Percentiles rank a stretch among this genome's conserved stretches.
phyloP scores from a whole-genome alignment of 352 stramenopile species.

The Phytophthora tubulina region DNA sequence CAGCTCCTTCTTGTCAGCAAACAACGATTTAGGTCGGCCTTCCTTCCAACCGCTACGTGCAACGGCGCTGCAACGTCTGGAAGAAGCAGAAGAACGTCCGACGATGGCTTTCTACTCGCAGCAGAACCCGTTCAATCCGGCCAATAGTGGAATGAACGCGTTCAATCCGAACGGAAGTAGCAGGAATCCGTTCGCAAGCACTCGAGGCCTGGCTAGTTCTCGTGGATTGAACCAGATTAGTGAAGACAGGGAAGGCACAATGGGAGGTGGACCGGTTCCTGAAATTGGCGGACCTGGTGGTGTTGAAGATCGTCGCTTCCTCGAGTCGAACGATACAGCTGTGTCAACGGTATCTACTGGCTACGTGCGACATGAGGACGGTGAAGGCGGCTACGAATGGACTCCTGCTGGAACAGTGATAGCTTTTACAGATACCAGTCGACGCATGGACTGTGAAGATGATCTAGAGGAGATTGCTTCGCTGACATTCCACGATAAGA shows the following conservation, averaged over 20 bases:
- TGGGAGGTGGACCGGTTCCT: conserved; percentile 22
- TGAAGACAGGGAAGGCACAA: conserved; percentile 58
- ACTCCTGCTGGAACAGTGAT: conserved; percentile 66
- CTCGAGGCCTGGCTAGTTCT: conserved; percentile 34
- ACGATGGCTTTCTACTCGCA: conserved; percentile 78
- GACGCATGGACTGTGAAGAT: conserved; percentile 79
- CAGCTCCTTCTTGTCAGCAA: conserved; percentile 54
- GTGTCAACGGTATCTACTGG: conserved; percentile 84
- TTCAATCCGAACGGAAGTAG: conserved; percentile 28
- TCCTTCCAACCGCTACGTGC: conserved; percentile 80
- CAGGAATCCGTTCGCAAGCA: conserved; percentile 36
- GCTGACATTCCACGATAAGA: conserved; percentile 87
- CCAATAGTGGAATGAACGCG: conserved; percentile 39
- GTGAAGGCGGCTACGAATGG: conserved; percentile 71
- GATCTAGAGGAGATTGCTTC: conserved; percentile 89
- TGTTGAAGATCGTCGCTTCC: conserved; percentile 46
- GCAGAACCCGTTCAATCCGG: conserved; percentile 72
- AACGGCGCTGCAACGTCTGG: conserved; percentile 77
- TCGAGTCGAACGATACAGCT: conserved; percentile 68
- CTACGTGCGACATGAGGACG: conserved; percentile 81
- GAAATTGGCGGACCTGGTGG: conserved; percentile 6
- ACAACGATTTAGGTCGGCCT: conserved; percentile 52
- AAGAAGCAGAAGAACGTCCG: conserved; percentile 81
- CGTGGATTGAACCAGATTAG: conserved; percentile 58
- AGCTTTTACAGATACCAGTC: conserved; percentile 48